These are phyloP conservation scores for Termitomyces sp. DNA, from an alignment of 768 basidiomycete species.

Conservation along the genomic window DNA sequence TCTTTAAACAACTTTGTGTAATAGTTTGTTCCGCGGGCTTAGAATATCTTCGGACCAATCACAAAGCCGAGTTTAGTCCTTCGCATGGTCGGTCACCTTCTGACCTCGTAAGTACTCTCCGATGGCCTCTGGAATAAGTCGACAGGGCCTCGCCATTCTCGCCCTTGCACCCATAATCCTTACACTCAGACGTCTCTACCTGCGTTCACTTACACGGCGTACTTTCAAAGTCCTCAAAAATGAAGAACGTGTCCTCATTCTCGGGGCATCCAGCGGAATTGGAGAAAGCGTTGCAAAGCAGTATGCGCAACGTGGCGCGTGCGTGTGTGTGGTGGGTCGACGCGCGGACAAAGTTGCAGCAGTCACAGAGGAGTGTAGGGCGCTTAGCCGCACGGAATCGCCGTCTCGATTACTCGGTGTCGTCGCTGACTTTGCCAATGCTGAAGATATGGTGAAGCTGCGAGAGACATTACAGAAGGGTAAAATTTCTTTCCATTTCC, in stretches of 20 bases:
- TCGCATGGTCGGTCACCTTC: not conserved
- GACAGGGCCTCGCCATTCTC: slow-evolving; percentile 15
- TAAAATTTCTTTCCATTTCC: slow-evolving; percentile 21
- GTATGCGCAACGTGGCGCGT: slow-evolving; percentile 74
- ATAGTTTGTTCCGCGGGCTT: not conserved
- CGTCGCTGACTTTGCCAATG: slow-evolving; percentile 57
- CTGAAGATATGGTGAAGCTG: slow-evolving; percentile 62
- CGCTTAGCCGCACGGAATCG: slow-evolving; percentile 12
- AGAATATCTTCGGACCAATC: not conserved
- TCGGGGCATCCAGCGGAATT: slow-evolving; percentile 84
- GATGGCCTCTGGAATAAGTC: slow-evolving; percentile 12
- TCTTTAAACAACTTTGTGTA: no score
- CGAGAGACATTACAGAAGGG: slow-evolving; percentile 49
- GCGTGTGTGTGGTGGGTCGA: slow-evolving; percentile 70
- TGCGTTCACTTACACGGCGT: slow-evolving; percentile 8
- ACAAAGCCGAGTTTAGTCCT: not conserved
- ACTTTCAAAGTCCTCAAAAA: slow-evolving; percentile 6
- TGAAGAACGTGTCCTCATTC: slow-evolving; percentile 69
- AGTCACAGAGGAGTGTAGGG: slow-evolving; percentile 56
- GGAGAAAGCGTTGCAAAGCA: slow-evolving; percentile 64
- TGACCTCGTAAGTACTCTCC: not conserved
- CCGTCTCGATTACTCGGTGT: slow-evolving; percentile 37
- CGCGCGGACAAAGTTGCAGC: slow-evolving; percentile 46
- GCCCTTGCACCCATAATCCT: slow-evolving; percentile 21
- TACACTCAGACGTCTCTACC: slow-evolving; percentile 15